Evolutionary conservation across 1,284 basidiomycete genomes (phyloP).

Genomic region (Rhizoctonia solani): DNA sequence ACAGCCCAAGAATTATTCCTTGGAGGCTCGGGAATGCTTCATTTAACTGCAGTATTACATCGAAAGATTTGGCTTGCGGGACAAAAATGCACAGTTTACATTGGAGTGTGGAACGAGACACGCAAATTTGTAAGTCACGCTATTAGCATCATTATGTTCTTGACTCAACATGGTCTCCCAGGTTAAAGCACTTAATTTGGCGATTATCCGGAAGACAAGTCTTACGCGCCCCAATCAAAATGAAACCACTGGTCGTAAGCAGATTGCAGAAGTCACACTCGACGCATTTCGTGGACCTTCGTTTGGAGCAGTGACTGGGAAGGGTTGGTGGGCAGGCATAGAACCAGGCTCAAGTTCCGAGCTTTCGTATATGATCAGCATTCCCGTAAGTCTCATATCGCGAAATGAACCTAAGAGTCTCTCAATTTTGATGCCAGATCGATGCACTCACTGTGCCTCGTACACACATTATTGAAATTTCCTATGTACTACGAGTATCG

Average conservation of each 20-base stretch:
- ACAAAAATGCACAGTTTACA: constrained; percentile 74
- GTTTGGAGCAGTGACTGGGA: constrained; percentile 74
- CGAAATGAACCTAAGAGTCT: not conserved
- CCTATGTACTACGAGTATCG: constrained; percentile 74
- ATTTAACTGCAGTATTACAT: constrained; percentile 72
- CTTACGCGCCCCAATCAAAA: constrained; percentile 68
- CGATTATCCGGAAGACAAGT: constrained; percentile 73
- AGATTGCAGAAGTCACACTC: constrained; percentile 66
- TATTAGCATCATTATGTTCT: not conserved
- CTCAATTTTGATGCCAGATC: constrained; percentile 50
- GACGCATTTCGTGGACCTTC: constrained; percentile 67
- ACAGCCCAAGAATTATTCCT: constrained; percentile 64
- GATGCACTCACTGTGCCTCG: constrained; percentile 78
- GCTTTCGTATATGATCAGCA: constrained; percentile 63
- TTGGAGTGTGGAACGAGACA: constrained; percentile 74
- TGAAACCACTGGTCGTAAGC: constrained; percentile 59
- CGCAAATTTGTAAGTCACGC: constrained; percentile 56
- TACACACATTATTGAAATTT: constrained; percentile 77
- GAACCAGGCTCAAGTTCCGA: constrained; percentile 62
- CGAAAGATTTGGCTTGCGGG: constrained; percentile 85
- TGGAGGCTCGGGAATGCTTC: constrained; percentile 70
- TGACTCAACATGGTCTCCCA: constrained; percentile 30
- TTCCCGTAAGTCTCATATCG: constrained; percentile 64
- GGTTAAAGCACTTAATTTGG: constrained; percentile 69
- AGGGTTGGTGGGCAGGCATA: constrained; percentile 87